A percentile compares a stretch with the other conserved stretches of the same genome.
These are phyloP conservation scores for Chaetomiaceae sp. DNA, from an alignment of 2,329 filamentous ascomycete genomes.

Conservation along the genomic window DNA sequence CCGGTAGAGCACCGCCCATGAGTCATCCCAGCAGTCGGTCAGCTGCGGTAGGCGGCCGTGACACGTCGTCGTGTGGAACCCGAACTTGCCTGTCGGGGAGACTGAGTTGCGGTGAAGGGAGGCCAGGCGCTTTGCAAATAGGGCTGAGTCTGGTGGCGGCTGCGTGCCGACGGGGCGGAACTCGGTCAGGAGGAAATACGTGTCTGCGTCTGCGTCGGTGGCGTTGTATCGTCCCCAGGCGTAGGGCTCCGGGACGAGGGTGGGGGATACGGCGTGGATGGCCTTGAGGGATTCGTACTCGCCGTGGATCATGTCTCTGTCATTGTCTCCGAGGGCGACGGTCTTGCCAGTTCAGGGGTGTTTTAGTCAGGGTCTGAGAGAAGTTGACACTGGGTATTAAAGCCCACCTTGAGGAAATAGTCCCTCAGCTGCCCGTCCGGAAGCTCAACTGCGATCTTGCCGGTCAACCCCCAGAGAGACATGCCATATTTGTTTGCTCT, in stretches of 20 bases:
- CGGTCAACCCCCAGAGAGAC: constrained; percentile 18
- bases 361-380: neutral
- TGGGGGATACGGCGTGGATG: constrained; percentile 12
- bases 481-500: constrained; percentile 8
- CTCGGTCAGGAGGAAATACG: constrained; percentile 18
- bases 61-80: constrained; percentile 34
- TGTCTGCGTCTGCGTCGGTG: neutral
- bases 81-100: constrained; percentile 34
- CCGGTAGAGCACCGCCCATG: constrained; percentile 13
- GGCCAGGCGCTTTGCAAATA: constrained; percentile 12
- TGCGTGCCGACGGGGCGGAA: constrained; percentile 30
- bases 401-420: constrained; percentile 13
- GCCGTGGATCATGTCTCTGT: constrained; percentile 12
- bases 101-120: constrained; percentile 10
- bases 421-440: neutral
- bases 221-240: constrained; percentile 8
- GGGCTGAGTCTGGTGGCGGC: constrained; percentile 4
- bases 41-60: constrained; percentile 23
- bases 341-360: neutral
- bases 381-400: too few relatives aligned
- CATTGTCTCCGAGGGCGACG: neutral
- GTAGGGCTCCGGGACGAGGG: constrained; percentile 12
- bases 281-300: constrained; percentile 20
- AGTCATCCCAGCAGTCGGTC: constrained; percentile 24
- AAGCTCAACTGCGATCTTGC: constrained; percentile 10